A percentile compares a stretch with the other conserved stretches of the same genome.
Evolutionary conservation across 768 basidiomycete genomes (phyloP).

Genomic region (Tricholoma saponaceum): DNA sequence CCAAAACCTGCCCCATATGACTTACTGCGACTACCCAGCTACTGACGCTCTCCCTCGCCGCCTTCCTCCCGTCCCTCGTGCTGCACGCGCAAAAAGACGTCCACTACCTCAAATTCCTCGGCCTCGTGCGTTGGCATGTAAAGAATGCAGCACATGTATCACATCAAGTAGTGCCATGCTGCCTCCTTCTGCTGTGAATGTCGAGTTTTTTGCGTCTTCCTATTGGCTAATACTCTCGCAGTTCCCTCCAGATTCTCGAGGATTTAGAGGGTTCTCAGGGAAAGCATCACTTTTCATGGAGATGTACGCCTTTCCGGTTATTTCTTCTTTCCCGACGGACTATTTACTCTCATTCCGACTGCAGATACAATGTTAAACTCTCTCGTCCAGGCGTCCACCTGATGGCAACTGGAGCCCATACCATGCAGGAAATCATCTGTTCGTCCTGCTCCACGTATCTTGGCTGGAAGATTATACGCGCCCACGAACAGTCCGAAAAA

Average conservation of each 20-base stretch:
- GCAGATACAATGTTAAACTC: slow-evolving; percentile 45
- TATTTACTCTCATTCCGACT: slow-evolving; percentile 1
- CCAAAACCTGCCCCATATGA: slow-evolving; percentile 11
- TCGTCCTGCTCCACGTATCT: slow-evolving; percentile 45
- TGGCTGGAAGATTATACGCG: slow-evolving; percentile 63
- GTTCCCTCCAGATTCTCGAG: slow-evolving; percentile 42
- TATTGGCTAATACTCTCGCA: slow-evolving; percentile 12
- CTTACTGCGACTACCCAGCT: slow-evolving; percentile 9
- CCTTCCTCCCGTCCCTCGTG: slow-evolving; percentile 17
- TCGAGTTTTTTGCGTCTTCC: not conserved
- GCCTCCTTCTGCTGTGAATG: slow-evolving; percentile 36
- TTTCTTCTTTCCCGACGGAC: not conserved
- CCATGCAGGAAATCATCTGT: slow-evolving; percentile 54
- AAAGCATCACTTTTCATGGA: slow-evolving; percentile 57
- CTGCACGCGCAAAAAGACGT: slow-evolving; percentile 26
- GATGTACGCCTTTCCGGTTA: slow-evolving; percentile 33
- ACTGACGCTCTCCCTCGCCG: slow-evolving; percentile 13
- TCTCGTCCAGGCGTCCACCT: slow-evolving; percentile 47
- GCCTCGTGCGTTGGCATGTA: slow-evolving; percentile 42
- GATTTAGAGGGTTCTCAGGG: slow-evolving; percentile 53
- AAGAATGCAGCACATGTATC: slow-evolving; percentile 40
- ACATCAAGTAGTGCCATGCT: slow-evolving; percentile 40
- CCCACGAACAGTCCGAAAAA: slow-evolving; percentile 49
- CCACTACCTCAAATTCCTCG: slow-evolving; percentile 49
- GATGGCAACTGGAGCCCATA: slow-evolving; percentile 62